A percentile compares a stretch with the other conserved stretches of the same genome.
Evolutionary conservation across 208 protist genomes (phyloP).

Genomic region (Wallacemonas rigidus): DNA sequence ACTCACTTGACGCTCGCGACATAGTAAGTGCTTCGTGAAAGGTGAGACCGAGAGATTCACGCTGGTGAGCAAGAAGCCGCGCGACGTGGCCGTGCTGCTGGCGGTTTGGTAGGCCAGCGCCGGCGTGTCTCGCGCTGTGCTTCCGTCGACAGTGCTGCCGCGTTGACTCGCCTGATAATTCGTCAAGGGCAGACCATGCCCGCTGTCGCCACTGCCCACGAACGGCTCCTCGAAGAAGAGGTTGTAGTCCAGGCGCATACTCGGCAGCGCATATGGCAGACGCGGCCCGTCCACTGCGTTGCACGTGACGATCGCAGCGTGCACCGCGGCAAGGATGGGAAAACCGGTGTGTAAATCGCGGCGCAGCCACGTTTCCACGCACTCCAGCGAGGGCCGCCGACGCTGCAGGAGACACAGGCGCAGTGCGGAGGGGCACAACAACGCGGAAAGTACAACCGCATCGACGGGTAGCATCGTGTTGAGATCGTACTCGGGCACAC

Average conservation of each 20-base stretch:
- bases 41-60: not conserved
- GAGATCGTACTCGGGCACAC: constrained; percentile 37
- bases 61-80: constrained; percentile 5
- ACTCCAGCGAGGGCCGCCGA: constrained; percentile 29
- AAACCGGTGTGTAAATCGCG: constrained; percentile 50
- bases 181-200: too few species aligned
- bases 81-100: constrained; percentile 8
- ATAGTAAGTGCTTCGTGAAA: constrained; percentile 5
- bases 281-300: constrained; percentile 37
- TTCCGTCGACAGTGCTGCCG: too few species aligned
- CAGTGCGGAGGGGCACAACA: constrained; percentile 57
- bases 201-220: not conserved
- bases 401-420: constrained; percentile 63
- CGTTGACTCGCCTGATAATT: too few species aligned
- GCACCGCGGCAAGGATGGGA: constrained; percentile 61
- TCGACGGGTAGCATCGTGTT: constrained; percentile 56
- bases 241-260: constrained; percentile 64
- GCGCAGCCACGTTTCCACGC: constrained; percentile 54
- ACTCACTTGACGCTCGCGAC: not conserved
- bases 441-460: constrained; percentile 64
- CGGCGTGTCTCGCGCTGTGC: too few species aligned
- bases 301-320: constrained; percentile 45
- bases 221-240: constrained; percentile 46
- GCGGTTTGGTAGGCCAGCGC: too few species aligned
- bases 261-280: constrained; percentile 57